Base-by-base conservation (phyloP, 2,329 filamentous ascomycete species). In the Rachicladosporium sp. region DNA sequence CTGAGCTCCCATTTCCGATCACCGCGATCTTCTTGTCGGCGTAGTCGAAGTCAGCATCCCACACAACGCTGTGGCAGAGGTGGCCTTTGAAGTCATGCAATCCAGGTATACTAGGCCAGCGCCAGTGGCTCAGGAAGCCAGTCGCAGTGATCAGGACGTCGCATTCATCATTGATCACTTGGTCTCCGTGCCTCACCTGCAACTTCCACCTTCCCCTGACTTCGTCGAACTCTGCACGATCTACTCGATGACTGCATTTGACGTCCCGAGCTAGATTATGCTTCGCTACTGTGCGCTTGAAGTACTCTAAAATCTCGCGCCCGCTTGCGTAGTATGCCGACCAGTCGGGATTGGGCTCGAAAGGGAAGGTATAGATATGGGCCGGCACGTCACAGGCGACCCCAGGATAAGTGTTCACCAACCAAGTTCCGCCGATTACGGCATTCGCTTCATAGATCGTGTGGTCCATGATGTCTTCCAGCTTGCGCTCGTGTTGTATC, bases 281-380 rank as follows among this genome's bases (percentile, higher is more conserved):
- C 47, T 66, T 64, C 15, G 46, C 54, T 2, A 61, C 61, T 6
- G 55, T 57, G 2, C 50, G 42, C 38, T 61, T 53, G 51, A 65
- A 61, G 41, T 67, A 68, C 10, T 61, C 56, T 10, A 57, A 48
- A 10, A 68, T 67, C 43, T 66, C 65, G 1, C 49, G 44, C 1
- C 62, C 62, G 21, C 51, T 51, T 4, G 61, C 60, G 36, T 64
- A 67, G 12, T 63, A 62, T 6, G 58, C 53, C 1, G 57, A 59
- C 64, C 64, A 68, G 30, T 61, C 52, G 0, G 63, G 62, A 19
- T 67, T 67, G 2, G 63, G 62, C 8, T 63, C 60, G 38, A 62
- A 68, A 4, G 60, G 63, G 13, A 59, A 61, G 9, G 58, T 54
- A 41, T 67, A 67, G 11, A 61, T 62, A 33, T 64, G 48, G 41